Base-by-base conservation (phyloP, 2,329 filamentous ascomycete species). In the Colletotrichum spinosum region DNA sequence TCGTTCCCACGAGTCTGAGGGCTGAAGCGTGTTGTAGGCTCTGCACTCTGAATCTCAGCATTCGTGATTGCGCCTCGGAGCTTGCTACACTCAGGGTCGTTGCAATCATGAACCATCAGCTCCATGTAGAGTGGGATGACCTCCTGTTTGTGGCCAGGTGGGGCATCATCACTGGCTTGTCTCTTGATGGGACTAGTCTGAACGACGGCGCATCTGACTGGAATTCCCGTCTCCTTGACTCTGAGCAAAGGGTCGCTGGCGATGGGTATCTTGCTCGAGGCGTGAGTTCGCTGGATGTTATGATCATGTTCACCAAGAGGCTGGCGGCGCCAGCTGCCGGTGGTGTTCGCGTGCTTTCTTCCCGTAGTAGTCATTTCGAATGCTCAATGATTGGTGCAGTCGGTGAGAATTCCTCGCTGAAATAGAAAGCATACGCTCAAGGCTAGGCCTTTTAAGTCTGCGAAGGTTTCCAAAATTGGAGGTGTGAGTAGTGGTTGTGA, bases 371-470 rank as follows among this genome's bases (percentile, higher is more conserved):
- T 25, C 15, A 37, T 33, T 50, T 45, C 45, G 25, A 51, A 25
- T 58, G 55, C 39, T 56, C 49, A 42, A 35, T 56, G 49, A 49
- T 58, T 35, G 45, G 51, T 51, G 35, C 42, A 33, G 44, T 60
- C 37, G 25, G n/a, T 25, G 57, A 45, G 35, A 44, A 15, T 39
- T 61, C 51, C 35, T 61, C 61, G 61, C 61, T 65, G 61, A 52
- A 59, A 17, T 55, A 60, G 51, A 65, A 62, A 65, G 35, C 61
- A 65, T 61, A 57, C 61, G 51, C 61, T 63, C 60, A 58, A 63
- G 55, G 54, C 48, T 50, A 34, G 41, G 44, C 37, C 56, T 38
- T 34, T 45, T 65, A 65, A 65, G 50, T 65, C 61, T 65, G 58
- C 46, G 57, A 42, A 55, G 17, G 51, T 55, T 56, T 65, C 61